Evolutionary conservation across 257 asterid genomes (phyloP).

Genomic region (Pogostemon cablin): DNA sequence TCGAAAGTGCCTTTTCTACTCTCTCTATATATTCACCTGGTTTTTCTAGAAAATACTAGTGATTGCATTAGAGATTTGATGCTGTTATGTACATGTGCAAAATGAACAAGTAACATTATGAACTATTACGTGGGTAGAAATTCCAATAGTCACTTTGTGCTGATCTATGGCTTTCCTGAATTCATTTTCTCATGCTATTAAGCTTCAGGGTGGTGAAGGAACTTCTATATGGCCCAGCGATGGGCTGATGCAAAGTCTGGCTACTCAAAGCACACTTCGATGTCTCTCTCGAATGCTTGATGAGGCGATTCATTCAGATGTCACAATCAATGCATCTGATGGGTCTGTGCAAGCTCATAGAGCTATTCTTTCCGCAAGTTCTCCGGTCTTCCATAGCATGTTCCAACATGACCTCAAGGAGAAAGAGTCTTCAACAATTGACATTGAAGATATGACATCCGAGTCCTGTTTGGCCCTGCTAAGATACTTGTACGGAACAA

Average conservation of each 20-base stretch:
- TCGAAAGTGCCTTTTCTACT: background rate
- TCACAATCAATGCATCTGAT: conserved; percentile 77
- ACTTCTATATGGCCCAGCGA: conserved; percentile 78
- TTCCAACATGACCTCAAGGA: conserved; percentile 84
- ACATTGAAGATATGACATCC: conserved; percentile 80
- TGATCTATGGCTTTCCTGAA: no score
- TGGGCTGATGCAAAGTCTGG: conserved; percentile 55
- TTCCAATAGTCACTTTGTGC: no score
- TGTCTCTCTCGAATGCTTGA: conserved; percentile 88
- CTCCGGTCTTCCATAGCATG: conserved; percentile 93
- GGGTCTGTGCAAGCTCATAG: conserved; percentile 71
- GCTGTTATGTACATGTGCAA: background rate
- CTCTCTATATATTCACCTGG: background rate
- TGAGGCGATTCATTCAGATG: conserved; percentile 79
- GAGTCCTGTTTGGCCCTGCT: conserved; percentile 87
- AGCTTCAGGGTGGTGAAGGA: conserved; percentile 78
- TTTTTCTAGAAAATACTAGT: background rate
- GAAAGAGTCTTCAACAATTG: conserved; percentile 76
- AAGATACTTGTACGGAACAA: conserved; percentile 77
- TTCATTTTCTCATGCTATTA: conserved; percentile 22
- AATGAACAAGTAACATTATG: no score
- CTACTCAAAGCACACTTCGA: conserved; percentile 72
- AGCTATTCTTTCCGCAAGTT: conserved; percentile 84
- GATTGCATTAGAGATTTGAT: background rate
- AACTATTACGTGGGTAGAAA: no score